phyloP scores from a whole-genome alignment of 257 asterid genomes.

The Marsdenia floribunda region DNA sequence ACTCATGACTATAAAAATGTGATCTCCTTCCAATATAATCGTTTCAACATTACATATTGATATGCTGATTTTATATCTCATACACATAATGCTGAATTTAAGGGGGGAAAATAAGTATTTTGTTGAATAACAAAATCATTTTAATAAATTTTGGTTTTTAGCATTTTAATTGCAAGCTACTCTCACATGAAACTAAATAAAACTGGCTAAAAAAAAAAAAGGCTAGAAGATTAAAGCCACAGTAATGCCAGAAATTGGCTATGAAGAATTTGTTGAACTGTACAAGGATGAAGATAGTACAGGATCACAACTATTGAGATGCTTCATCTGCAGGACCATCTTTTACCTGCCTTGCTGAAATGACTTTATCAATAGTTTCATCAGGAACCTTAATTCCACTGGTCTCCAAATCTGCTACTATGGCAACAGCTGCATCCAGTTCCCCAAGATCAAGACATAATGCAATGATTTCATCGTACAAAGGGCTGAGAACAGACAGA shows the following conservation, averaged over 20 bases:
- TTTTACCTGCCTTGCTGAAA: conserved; percentile 61
- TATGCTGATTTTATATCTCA: too few relatives aligned
- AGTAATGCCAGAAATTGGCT: not conserved
- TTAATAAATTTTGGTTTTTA: too few relatives aligned
- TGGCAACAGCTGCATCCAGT: conserved; percentile 90
- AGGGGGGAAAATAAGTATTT: too few relatives aligned
- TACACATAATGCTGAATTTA: too few relatives aligned
- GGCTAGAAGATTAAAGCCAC: not conserved
- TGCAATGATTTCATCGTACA: conserved; percentile 72
- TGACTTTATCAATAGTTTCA: conserved; percentile 85
- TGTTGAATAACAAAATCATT: not conserved
- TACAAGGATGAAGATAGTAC: conserved; percentile 1
- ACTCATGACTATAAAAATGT: too few relatives aligned
- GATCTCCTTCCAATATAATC: too few relatives aligned
- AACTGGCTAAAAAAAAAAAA: not conserved
- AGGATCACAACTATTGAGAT: not conserved
- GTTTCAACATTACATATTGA: too few relatives aligned
- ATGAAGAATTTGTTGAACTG: not conserved
- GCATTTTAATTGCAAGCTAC: not conserved
- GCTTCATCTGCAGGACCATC: conserved; percentile 37
- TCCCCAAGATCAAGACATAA: conserved; percentile 88
- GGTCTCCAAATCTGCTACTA: conserved; percentile 89
- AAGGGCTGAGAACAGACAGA: conserved; percentile 47
- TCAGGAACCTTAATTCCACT: conserved; percentile 82
- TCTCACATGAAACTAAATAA: not conserved